Base-by-base conservation (phyloP, 2,329 filamentous ascomycete genomes). In the Paecilomyces sp. region DNA sequence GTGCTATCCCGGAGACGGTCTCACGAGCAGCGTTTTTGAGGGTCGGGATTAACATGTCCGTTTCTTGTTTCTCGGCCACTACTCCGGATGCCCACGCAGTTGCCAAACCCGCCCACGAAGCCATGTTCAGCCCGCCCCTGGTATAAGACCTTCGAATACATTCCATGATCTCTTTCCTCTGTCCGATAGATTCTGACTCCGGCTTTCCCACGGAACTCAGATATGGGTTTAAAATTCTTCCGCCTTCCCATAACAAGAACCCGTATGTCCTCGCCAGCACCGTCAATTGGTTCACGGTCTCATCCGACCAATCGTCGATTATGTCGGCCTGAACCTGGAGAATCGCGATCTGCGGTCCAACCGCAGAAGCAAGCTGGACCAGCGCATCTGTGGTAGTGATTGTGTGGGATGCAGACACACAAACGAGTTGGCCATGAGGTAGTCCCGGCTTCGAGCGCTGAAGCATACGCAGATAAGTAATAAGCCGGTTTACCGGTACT, bases 311-410 rank as follows among this genome's bases (percentile, higher is more conserved):
- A 70, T 87, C 84, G 62, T 81, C 79, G 65, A 87, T 81, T 57
- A 84, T 84, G 71, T 87, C 84, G 58, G 82, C 83, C 67, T 86
- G 83, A 3, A 85, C 83, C 71, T 86, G 84, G 58, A 87, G 75
- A 30, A 86, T 71, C 64, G 82, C 84, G 60, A 87, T 86, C 62
- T 82, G 79, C 64, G 85, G 83, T 61, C 85, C 84, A 15, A 86
- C 77, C 36, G 85, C 79, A 62, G 84, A 80, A 31, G 83, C 83
- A 9, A 87, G 73, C 52, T 77, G 75, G 18, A 87, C 70, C 18
- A 87, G 77, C 64, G 83, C 77, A 57, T 79, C 77, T 11, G 83
- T 83, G 55, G 79, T 84, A 55, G 79, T 80, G 61, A 86, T 81
- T 63, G 83, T 82, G 59, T 83, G 82, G 24, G 83, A 85, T 13